Percentiles rank a stretch among this genome's conserved stretches.
phyloP scores from a whole-genome alignment of 441 rosid species.

The Brassica balearica region DNA sequence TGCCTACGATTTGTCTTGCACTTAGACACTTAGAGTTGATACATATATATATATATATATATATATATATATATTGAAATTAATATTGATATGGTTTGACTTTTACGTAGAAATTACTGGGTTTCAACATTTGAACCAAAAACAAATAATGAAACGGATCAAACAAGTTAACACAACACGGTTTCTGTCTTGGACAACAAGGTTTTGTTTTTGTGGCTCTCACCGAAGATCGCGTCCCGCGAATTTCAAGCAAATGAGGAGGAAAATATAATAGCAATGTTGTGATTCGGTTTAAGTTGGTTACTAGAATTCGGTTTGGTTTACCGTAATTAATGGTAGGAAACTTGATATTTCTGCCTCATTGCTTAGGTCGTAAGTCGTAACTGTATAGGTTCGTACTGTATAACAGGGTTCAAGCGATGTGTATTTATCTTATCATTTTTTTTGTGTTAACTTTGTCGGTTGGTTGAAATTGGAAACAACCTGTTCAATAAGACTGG shows the following conservation, averaged over 20 bases:
- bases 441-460: background rate
- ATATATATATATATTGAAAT: background rate
- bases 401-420: background rate
- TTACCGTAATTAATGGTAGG: background rate
- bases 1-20: background rate
- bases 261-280: background rate
- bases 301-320: background rate
- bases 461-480: background rate
- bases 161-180: constrained; percentile 30
- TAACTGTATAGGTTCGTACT: background rate
- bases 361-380: background rate
- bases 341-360: background rate
- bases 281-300: background rate
- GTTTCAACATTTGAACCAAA: constrained; percentile 29
- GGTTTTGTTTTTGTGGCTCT: background rate
- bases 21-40: background rate
- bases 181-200: constrained; percentile 25
- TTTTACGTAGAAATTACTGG: background rate
- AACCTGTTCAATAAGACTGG: background rate
- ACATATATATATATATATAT: background rate
- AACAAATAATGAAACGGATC: constrained; percentile 23
- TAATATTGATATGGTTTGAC: constrained; percentile 16
- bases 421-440: background rate
- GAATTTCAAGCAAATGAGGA: constrained; percentile 8
- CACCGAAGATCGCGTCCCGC: background rate